These are phyloP conservation scores for Taiozyma onychis DNA, from an alignment of 1,139 yeast species.

Conservation along the genomic window DNA sequence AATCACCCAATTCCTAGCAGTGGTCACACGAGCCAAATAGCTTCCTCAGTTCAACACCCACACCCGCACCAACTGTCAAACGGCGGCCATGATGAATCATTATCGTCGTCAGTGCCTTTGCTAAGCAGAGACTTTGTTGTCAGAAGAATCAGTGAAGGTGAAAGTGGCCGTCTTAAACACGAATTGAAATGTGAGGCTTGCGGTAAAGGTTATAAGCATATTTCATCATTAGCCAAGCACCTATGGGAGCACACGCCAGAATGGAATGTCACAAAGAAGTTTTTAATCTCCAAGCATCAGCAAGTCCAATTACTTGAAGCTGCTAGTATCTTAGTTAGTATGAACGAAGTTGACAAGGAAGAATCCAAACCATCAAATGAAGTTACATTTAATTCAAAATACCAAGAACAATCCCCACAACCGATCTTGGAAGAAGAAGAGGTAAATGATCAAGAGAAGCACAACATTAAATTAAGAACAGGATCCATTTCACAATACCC, in stretches of 20 bases:
- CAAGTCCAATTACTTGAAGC: constrained; percentile 87
- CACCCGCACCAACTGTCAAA: neutral
- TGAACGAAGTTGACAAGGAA: constrained; percentile 46
- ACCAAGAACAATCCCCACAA: constrained; percentile 10
- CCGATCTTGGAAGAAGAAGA: constrained; percentile 7
- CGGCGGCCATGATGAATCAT: constrained; percentile 1
- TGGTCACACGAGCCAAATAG: constrained; percentile 3
- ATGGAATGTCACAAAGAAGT: constrained; percentile 80
- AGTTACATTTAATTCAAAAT: constrained; percentile 5
- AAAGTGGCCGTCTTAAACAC: constrained; percentile 76
- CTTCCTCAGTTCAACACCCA: constrained; percentile 3
- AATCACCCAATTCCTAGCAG: neutral
- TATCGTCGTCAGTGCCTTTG: constrained; percentile 37
- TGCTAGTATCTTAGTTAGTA: constrained; percentile 77
- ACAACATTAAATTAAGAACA: constrained; percentile 22
- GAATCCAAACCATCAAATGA: constrained; percentile 6
- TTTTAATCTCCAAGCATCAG: constrained; percentile 82
- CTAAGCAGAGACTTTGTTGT: constrained; percentile 73
- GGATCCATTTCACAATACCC: constrained; percentile 29
- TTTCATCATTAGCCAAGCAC: constrained; percentile 72
- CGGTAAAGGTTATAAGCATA: constrained; percentile 86
- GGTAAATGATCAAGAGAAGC: constrained; percentile 9
- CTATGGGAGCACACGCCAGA: constrained; percentile 90
- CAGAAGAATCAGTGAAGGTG: constrained; percentile 80
- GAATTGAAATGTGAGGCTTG: constrained; percentile 85